A percentile compares a stretch with the other conserved stretches of the same genome.
Conservation (phyloP, 2,329 filamentous ascomycete genomes). For the Diaporthe humulicola region DNA sequence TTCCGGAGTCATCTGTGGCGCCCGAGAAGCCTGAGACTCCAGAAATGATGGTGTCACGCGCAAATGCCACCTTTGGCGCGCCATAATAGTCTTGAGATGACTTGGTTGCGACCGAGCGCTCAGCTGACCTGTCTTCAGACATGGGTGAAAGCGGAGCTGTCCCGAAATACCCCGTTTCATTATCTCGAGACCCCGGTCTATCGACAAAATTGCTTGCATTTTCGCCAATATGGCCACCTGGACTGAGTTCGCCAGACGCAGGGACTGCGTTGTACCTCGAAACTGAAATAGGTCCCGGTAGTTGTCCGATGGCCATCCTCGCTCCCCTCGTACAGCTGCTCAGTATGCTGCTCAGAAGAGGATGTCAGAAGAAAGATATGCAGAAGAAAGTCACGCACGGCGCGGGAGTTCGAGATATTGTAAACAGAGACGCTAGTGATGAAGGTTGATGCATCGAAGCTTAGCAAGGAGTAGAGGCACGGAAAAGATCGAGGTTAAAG, state of each 20-base stretch:
- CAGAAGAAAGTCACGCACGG: background rate
- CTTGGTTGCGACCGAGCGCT: background rate
- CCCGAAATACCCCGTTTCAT: background rate
- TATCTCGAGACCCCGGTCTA: background rate
- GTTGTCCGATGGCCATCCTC: slow-evolving; percentile 3
- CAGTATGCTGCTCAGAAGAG: background rate
- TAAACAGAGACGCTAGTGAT: background rate
- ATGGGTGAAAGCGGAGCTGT: background rate
- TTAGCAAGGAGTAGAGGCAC: background rate
- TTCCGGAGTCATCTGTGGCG: background rate
- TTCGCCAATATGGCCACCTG: background rate
- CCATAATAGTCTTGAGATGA: background rate
- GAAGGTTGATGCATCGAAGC: background rate
- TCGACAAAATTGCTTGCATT: background rate
- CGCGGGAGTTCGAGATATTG: background rate
- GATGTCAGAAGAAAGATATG: background rate
- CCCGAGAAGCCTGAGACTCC: slow-evolving; percentile 5
- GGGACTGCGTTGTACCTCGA: background rate
- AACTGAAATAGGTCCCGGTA: background rate
- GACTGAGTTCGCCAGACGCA: background rate
- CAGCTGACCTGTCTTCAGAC: background rate
- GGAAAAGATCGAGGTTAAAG: background rate
- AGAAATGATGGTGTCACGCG: background rate
- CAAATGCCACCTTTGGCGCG: background rate
- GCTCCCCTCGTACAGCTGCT: too few relatives aligned